Evolutionary conservation across 2,329 filamentous ascomycete genomes (phyloP), one percentile per base, ranked within the genome.

Genomic region (Arachnopeziza araneosa): DNA sequence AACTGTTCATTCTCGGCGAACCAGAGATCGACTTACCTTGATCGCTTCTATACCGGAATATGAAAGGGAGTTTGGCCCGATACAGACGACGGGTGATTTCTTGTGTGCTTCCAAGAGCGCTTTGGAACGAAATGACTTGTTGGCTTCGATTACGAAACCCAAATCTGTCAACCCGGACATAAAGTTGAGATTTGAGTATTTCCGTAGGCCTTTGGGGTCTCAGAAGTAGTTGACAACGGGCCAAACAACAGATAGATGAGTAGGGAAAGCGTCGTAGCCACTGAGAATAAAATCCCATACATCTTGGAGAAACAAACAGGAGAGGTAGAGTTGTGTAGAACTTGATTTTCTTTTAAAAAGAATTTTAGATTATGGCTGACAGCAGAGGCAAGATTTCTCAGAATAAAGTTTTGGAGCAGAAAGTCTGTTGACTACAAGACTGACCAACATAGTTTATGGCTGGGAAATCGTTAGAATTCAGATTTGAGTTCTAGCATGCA

Each of bases 201-300:
- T 76, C 8, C 80, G 75, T 1, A 82, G 73, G 8, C 78, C 77
- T 73, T 80, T 80, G 0, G 71, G 67, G 65, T 81, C 79, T 24
- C 72, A 70, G 59, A 79, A 75, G 64, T 80, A 80, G 21, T 72
- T 67, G 32, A 76, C 52, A 7, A 78, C 56, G 1, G 77, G 78
- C 52, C 72, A 73, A 26, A 78, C 36, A 23, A 78, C 54, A 51
- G 75, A 60, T 75, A 78, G 51, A 52, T 24, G 24, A 60, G 23
- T 24, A 60, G 30, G 17, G 9, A 30, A 30, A 30, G 26, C 26
- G 26, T 30, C 26, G 26, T 30, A 30, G 26, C 26, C 9, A 30
- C 26, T 9, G 26, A 30, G 26, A 30, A 30, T 9, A 30, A 30
- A 30, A 30, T 30, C 9, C 26, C 26, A 30, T 30, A 30, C 26